Evolutionary conservation across 2,329 filamentous ascomycete genomes (phyloP), one percentile per base, ranked within the genome.

Genomic region (Karstenula rhodostoma): DNA sequence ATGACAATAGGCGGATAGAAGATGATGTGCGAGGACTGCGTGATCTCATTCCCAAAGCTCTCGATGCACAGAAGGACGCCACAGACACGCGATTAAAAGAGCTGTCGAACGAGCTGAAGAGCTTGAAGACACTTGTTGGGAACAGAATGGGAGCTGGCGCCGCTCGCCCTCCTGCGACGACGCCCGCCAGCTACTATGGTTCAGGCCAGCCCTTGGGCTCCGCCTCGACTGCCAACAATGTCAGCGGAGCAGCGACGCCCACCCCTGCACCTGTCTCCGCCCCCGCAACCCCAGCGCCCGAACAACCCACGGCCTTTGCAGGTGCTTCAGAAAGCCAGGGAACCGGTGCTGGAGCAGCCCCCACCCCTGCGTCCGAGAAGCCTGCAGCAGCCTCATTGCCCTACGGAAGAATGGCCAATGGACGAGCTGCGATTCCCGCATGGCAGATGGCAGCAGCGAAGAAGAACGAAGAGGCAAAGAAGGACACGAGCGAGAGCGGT

Each of bases 1-100:
- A 96, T 67, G 95, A 99, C 72, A 90, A 90, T 29, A 89, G 93
- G 72, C 87, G 93, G 40, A 89, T 97, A 65, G 90, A 91, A 61
- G 91, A 97, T 61, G 95, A 99, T 70, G 88, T 99, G 54, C 88
- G 90, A 67, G 86, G 86, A 13, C 83, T 99, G 59, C 91, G 94
- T 76, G 91, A 94, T 66, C 83, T 91, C 54, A 93, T 99, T 57
- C 95, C 96, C 8, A 92, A 91, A 77, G 94, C 94, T 2, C 86
- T 99, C 71, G 89, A 95, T 65, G 90, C 90, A 56, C 93, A 97
- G 74, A 94, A 94, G 79, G 91, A 94, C 63, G 85, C 88, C 56
- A 92, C 91, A 27, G 94, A 98, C 74, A 86, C 83, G 66, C 86
- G 93, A 51, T 82, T 99, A 60, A 90, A 89, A 77, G 95, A 98